Conservation (phyloP, 257 asterid genomes). For the Salvia miltiorrhiza region DNA sequence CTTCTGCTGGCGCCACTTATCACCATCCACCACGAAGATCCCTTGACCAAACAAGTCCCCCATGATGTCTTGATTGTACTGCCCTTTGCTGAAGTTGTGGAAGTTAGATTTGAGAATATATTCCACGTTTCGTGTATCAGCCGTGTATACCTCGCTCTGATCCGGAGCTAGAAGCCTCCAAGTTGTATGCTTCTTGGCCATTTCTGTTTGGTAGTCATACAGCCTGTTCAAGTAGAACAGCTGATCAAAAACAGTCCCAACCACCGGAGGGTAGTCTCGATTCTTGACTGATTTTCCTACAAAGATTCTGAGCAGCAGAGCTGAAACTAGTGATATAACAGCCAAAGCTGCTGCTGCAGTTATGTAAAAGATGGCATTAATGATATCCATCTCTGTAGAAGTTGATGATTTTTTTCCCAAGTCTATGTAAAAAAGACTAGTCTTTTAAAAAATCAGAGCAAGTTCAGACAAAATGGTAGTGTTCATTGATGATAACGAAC, state of each 20-base stretch:
- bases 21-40: slow-evolving; percentile 68
- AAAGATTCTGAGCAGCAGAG: slow-evolving; percentile 32
- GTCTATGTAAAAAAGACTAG: background rate
- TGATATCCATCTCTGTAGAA: slow-evolving; percentile 31
- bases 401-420: background rate
- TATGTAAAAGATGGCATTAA: slow-evolving; percentile 20
- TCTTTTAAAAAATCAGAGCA: background rate
- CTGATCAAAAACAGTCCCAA: slow-evolving; percentile 64
- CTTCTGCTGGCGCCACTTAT: slow-evolving; percentile 72
- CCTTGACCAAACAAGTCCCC: slow-evolving; percentile 62
- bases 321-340: slow-evolving; percentile 19
- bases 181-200: slow-evolving; percentile 38
- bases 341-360: slow-evolving; percentile 16
- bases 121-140: slow-evolving; percentile 51
- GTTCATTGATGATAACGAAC: background rate
- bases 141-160: slow-evolving; percentile 58
- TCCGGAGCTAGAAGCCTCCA: slow-evolving; percentile 45
- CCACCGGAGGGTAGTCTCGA: slow-evolving; percentile 51
- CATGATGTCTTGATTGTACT: slow-evolving; percentile 40
- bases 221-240: slow-evolving; percentile 50
- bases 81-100: slow-evolving; percentile 46
- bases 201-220: slow-evolving; percentile 43
- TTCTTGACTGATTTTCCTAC: slow-evolving; percentile 46
- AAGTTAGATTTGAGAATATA: slow-evolving; percentile 58
- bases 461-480: background rate